Evolutionary conservation across 345 rosid genomes (phyloP).

Genomic region (Acer yangbiense): DNA sequence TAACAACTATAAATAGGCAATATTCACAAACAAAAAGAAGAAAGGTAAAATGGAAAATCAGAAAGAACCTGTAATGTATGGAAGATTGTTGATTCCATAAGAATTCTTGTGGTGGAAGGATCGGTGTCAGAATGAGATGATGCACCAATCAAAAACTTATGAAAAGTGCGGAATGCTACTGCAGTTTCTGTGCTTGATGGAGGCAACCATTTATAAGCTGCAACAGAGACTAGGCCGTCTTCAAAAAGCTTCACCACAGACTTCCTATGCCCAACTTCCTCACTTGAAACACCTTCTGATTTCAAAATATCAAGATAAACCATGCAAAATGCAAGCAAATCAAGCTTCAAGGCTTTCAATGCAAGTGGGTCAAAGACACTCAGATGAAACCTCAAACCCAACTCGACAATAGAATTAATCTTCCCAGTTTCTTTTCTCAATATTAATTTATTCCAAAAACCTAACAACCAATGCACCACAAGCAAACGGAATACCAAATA

Average conservation of each 20-base stretch:
- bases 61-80: conserved; percentile 67
- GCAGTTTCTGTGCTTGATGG: conserved; percentile 94
- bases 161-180: conserved; percentile 79
- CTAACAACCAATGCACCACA: conserved; percentile 84
- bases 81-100: conserved; percentile 62
- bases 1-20: conserved; percentile 1
- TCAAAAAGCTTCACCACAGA: conserved; percentile 55
- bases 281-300: conserved; percentile 22
- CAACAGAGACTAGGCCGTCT: conserved; percentile 72
- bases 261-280: conserved; percentile 37
- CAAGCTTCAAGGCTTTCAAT: conserved; percentile 82
- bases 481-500: conserved; percentile 78
- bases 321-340: conserved; percentile 73
- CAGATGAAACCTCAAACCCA: conserved; percentile 71
- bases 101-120: conserved; percentile 54
- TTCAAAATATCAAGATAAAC: conserved; percentile 46
- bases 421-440: conserved; percentile 49
- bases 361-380: conserved; percentile 93
- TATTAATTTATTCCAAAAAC: conserved; percentile 53
- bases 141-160: conserved; percentile 78
- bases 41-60: neutral
- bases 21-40: neutral
- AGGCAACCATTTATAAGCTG: conserved; percentile 92
- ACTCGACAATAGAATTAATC: conserved; percentile 52
- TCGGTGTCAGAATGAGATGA: conserved; percentile 68